A percentile compares a stretch with the other conserved stretches of the same genome.
Evolutionary conservation across 2,329 filamentous ascomycete genomes (phyloP).

Genomic region (Fusarium sp.): DNA sequence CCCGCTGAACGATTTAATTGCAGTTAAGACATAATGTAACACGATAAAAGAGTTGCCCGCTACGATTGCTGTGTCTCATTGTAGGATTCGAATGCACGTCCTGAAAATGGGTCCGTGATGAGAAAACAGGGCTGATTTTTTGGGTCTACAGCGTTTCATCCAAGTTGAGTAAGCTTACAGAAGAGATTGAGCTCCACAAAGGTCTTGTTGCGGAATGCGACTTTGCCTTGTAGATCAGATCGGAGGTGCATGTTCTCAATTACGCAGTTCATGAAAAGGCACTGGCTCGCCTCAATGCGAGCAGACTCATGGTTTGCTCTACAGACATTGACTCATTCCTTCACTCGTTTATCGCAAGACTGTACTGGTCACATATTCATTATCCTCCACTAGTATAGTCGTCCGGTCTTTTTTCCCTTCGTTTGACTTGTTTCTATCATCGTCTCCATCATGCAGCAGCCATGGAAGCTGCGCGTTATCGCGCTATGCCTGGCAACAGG

Average conservation of each 20-base stretch:
- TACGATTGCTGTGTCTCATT: background rate
- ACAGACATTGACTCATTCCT: conserved; percentile 2
- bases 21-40: background rate
- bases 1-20: too few relatives aligned
- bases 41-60: background rate
- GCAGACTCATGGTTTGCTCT: background rate
- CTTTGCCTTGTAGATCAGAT: background rate
- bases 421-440: background rate
- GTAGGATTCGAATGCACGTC: conserved; percentile 7
- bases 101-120: background rate
- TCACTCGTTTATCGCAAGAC: background rate
- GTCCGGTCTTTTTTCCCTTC: background rate
- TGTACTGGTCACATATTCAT: background rate
- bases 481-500: conserved; percentile 13
- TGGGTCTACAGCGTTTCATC: background rate
- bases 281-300: background rate
- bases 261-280: conserved; percentile 13
- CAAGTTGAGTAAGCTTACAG: conserved; percentile 8
- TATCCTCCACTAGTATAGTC: background rate
- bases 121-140: background rate
- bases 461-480: conserved; percentile 18
- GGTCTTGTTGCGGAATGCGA: background rate
- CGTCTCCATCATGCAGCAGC: conserved; percentile 2
- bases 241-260: too few relatives aligned
- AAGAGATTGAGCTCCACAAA: conserved; percentile 5